Percentiles rank a stretch among this genome's conserved stretches.
phyloP scores from a whole-genome alignment of 148 eudicot species.

The Nepenthes mirabilis region DNA sequence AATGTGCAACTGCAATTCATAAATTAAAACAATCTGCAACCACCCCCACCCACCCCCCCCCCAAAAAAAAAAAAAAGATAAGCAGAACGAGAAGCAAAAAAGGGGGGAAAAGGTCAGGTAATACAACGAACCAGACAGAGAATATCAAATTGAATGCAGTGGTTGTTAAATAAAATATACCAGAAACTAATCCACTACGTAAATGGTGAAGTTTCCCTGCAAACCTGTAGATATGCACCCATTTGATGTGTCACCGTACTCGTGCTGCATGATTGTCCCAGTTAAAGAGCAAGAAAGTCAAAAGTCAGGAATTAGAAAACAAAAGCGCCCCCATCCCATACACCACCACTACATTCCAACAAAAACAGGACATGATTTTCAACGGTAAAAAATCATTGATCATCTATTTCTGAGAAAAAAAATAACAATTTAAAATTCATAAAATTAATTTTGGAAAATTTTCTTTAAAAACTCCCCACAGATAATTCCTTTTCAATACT shows the following conservation, averaged over 20 bases:
- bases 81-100: neutral
- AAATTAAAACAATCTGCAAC: neutral
- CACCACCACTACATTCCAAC: neutral
- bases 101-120: neutral
- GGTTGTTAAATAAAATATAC: neutral
- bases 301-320: neutral
- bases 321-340: neutral
- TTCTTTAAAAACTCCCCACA: too few relatives aligned
- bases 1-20: conserved; percentile 52
- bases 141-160: neutral
- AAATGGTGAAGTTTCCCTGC: conserved; percentile 15
- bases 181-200: conserved; percentile 1
- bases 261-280: conserved; percentile 38
- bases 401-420: neutral
- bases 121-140: neutral
- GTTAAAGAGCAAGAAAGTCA: neutral
- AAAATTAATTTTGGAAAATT: too few relatives aligned
- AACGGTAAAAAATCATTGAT: too few relatives aligned
- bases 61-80: too few relatives aligned
- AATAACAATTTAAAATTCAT: too few relatives aligned
- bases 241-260: conserved; percentile 90
- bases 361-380: neutral
- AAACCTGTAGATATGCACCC: conserved; percentile 95
- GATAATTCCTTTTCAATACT: too few relatives aligned
- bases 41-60: neutral